Conservation (phyloP, 2,329 filamentous ascomycete species). For the Cladosporium velox region DNA sequence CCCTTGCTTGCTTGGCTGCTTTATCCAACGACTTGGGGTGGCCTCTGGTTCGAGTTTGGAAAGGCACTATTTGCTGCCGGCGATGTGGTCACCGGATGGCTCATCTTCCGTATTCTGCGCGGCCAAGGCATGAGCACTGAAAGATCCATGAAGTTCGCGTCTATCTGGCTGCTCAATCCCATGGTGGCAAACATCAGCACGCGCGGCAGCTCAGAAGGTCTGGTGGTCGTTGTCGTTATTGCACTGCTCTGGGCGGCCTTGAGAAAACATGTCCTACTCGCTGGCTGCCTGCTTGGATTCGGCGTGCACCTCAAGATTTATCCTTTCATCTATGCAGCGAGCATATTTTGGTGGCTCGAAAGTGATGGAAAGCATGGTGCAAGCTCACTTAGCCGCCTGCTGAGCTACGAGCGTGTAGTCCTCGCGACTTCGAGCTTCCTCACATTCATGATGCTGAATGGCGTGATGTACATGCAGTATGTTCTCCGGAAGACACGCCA, state of each 20-base stretch:
- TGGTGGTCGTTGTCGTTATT: constrained; percentile 82
- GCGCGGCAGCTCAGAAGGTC: constrained; percentile 86
- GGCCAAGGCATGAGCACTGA: constrained; percentile 48
- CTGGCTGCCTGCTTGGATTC: constrained; percentile 75
- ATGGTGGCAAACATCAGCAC: constrained; percentile 99
- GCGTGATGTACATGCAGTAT: constrained; percentile 74
- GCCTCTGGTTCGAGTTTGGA: constrained; percentile 74
- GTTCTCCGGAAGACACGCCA: constrained; percentile 34
- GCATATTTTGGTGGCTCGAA: constrained; percentile 80
- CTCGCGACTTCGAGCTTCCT: constrained; percentile 66
- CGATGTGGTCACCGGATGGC: constrained; percentile 81
- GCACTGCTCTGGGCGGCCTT: constrained; percentile 81
- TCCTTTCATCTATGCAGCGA: constrained; percentile 89
- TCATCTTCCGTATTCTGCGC: constrained; percentile 62
- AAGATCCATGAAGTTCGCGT: constrained; percentile 72
- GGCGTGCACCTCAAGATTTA: constrained; percentile 98
- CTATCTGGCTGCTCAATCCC: constrained; percentile 92
- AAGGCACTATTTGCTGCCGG: constrained; percentile 83
- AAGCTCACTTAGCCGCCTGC: constrained; percentile 10
- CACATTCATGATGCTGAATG: constrained; percentile 74
- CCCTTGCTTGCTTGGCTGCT: constrained; percentile 90
- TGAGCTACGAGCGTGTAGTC: constrained; percentile 49
- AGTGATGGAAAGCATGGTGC: constrained; percentile 34
- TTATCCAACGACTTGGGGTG: constrained; percentile 70
- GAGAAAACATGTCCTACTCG: constrained; percentile 61